Base-by-base conservation (phyloP, 75 land plant genomes). In the Cupressus sempervirens region DNA sequence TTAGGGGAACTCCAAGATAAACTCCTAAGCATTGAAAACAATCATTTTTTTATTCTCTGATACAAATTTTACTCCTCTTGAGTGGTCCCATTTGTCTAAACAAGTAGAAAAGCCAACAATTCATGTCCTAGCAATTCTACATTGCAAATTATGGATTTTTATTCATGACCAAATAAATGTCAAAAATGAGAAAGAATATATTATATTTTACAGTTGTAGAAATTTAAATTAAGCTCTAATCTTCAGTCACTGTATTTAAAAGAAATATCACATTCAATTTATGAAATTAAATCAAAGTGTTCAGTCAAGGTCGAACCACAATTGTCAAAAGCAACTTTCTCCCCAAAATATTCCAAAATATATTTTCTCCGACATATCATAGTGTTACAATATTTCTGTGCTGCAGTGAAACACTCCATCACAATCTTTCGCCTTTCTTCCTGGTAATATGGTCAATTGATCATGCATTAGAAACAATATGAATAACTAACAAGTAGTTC, bases 291-390 rank as follows among this genome's bases (percentile, higher is more conserved):
- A 72, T 43, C 45, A 81, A 36, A 29, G 38, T 9, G 29, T 43
- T 45, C 35, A 72, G 62, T 84, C 32, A 15, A 77, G 84, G 29
- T 38, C 89, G 81, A 30, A 95, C 97, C 97, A 87, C 97, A 95
- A 43, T 89, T 91, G 10, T 82, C 81, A 50, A 83, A 40, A 41
- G 83, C 32, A 45, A 85, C 83, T 75, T 76, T 88, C 91, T 94
- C 98, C 38, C 93, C 98, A 88, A 96, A 94, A 81, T 96, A 92
- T n/a, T 91, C 86, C 73, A 96, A 88, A 72, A 96, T 84, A 82
- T 85, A 91, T 72, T 88, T 88, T 76, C 98, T 91, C 40, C 98
- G 90, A 82, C 98, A 96, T 68, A 90, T 88, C 84, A 91, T 82
- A 29, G 87, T 53, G 50, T 65, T 58, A 68, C 98, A 94, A 80